These are phyloP conservation scores for Chlamydomonas urium DNA, from an alignment of 139 green algal genomes.

Conservation along the genomic window DNA sequence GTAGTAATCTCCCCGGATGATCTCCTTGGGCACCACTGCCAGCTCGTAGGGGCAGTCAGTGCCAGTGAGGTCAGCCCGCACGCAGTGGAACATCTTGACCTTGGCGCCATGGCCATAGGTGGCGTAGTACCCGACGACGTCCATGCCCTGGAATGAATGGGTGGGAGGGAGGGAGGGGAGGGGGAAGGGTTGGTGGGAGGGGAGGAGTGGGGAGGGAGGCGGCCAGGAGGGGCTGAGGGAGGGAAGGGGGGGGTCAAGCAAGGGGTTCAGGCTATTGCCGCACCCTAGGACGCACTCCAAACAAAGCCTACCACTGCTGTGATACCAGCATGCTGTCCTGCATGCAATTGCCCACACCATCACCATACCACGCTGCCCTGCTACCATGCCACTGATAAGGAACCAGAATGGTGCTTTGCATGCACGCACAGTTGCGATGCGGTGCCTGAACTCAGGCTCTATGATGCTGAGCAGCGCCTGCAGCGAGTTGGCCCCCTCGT, in stretches of 20 bases:
- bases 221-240: not conserved
- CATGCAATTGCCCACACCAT: no score
- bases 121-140: slow-evolving; percentile 54
- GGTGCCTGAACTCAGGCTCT: slow-evolving; percentile 32
- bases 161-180: not conserved
- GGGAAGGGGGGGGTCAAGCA: not conserved
- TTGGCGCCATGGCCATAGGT: slow-evolving; percentile 37
- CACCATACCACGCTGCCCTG: no score
- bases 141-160: slow-evolving; percentile 41
- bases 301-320: no score
- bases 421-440: slow-evolving; percentile 29
- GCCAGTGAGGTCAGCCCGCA: slow-evolving; percentile 25
- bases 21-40: slow-evolving; percentile 35
- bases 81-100: slow-evolving; percentile 53
- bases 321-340: no score
- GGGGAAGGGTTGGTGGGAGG: not conserved
- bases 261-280: no score
- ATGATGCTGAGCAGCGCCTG: slow-evolving; percentile 25
- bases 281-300: no score
- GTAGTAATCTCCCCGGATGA: slow-evolving; percentile 42
- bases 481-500: no score
- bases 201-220: no score
- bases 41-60: slow-evolving; percentile 48
- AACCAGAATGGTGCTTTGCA: no score
- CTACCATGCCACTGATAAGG: no score